Conservation (phyloP, 441 rosid genomes). For the Populus tomentosa region DNA sequence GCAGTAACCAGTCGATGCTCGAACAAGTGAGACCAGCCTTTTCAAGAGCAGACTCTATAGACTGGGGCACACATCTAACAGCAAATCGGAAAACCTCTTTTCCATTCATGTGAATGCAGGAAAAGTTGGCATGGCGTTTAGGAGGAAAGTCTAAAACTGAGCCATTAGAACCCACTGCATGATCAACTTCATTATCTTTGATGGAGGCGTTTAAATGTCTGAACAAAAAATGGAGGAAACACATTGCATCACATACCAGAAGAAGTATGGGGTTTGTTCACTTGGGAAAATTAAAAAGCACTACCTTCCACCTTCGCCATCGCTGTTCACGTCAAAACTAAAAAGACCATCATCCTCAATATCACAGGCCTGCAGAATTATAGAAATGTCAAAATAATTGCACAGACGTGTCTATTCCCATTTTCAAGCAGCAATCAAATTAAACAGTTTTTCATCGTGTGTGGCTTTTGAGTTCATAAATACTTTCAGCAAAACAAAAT, state of each 20-base stretch:
- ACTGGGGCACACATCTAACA: slow-evolving; percentile 72
- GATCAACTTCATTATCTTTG: slow-evolving; percentile 36
- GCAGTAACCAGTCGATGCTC: slow-evolving; percentile 82
- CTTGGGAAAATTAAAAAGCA: neutral
- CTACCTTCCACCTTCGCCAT: slow-evolving; percentile 82
- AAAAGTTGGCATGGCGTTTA: slow-evolving; percentile 38
- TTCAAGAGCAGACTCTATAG: slow-evolving; percentile 66
- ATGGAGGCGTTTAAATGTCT: slow-evolving; percentile 64
- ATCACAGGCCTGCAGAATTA: slow-evolving; percentile 70
- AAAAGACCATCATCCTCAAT: slow-evolving; percentile 73
- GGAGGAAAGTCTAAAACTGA: slow-evolving; percentile 64
- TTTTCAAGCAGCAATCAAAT: neutral
- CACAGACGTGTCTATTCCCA: neutral
- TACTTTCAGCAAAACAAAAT: neutral
- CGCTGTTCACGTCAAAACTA: slow-evolving; percentile 80
- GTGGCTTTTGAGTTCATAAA: neutral
- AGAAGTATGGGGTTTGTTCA: neutral
- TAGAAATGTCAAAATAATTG: neutral
- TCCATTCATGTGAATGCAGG: slow-evolving; percentile 84
- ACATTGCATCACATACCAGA: slow-evolving; percentile 8
- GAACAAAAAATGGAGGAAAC: slow-evolving; percentile 23
- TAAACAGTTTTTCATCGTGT: neutral
- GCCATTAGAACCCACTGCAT: slow-evolving; percentile 54
- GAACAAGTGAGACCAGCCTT: slow-evolving; percentile 77
- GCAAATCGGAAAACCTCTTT: slow-evolving; percentile 96